Evolutionary conservation across 2,329 filamentous ascomycete genomes (phyloP), one percentile per base, ranked within the genome.

Genomic region (Ceratocystis eucalypticola): DNA sequence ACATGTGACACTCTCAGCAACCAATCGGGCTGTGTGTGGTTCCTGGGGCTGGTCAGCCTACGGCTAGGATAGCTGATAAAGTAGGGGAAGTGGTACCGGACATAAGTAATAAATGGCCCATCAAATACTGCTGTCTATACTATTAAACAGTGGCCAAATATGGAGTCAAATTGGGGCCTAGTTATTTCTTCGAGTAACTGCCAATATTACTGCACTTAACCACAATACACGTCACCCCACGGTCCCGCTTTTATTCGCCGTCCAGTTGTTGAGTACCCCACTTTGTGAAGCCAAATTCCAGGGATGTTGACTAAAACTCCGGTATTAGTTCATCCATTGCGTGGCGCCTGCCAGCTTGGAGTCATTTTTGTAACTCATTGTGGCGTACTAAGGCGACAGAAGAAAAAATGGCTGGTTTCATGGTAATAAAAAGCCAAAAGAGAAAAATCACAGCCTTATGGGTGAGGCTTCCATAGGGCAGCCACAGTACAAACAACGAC

Each of bases 301-400:
- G 25, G 53, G 53, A 57, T 57, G 5, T n/a, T 57, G 53, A 57
- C 53, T 57, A 57, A 57, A 57, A 33, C 53, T 57, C 53, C 53
- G 25, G 53, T 28, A 25, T 30, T 57, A 57, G 53, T 57, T 12
- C 53, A 57, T 57, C 53, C 53, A 30, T 57, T 12, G 8, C 30
- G 25, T 57, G 53, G 53, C 53, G 53, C 53, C 22, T 15, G 30
- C 53, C 28, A 50, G 10, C 30, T 57, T 30, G 28, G 53, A 33
- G 53, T 33, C 8, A 57, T 57, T 57, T 57, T 57, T 12, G 53
- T 12, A 28, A 4, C 7, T n/a, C 28, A 1, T 17, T 33, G 53
- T 57, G 53, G 53, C 53, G 53, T 25, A 22, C 17, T 22, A 8
- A 4, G 10, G 22, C 5, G 25, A 4, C 6, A n/a, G 10, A 57